Conservation (phyloP, 257 asterid genomes). For the Galeopsis tetrahit region DNA sequence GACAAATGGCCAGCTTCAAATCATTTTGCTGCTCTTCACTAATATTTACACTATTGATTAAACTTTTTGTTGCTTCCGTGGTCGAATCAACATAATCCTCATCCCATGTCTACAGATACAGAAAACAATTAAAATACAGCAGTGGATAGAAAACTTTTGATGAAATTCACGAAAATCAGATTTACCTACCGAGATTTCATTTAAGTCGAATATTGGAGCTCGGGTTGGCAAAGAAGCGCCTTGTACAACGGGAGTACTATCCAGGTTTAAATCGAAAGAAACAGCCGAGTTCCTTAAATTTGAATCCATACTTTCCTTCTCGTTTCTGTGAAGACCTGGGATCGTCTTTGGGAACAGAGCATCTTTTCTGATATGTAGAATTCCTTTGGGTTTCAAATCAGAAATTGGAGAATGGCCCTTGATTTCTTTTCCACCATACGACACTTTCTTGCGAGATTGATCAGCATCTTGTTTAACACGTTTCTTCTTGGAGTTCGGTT, state of each 20-base stretch:
- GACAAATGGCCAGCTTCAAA: constrained; percentile 64
- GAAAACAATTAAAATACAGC: background rate
- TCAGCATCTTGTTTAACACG: constrained; percentile 41
- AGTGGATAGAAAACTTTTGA: background rate
- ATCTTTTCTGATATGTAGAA: constrained; percentile 44
- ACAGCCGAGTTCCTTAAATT: constrained; percentile 29
- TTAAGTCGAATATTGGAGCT: constrained; percentile 81
- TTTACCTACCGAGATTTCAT: constrained; percentile 73
- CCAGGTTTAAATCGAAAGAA: constrained; percentile 65
- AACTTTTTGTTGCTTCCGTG: constrained; percentile 49
- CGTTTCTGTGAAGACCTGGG: constrained; percentile 42
- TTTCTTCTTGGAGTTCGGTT: constrained; percentile 43
- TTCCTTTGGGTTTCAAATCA: constrained; percentile 45
- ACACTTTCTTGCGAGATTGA: constrained; percentile 42
- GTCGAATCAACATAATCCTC: constrained; percentile 56
- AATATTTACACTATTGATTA: constrained; percentile 45
- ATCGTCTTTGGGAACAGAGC: constrained; percentile 9
- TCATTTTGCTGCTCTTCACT: constrained; percentile 70
- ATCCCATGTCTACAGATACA: constrained; percentile 61
- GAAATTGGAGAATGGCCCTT: constrained; percentile 23
- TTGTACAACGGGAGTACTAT: constrained; percentile 40
- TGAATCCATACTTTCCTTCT: constrained; percentile 48
- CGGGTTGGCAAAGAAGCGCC: constrained; percentile 52
- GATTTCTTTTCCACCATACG: constrained; percentile 39
- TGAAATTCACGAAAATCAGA: background rate